phyloP scores from a whole-genome alignment of 352 stramenopile genomes.

The Pythium myriotylum region DNA sequence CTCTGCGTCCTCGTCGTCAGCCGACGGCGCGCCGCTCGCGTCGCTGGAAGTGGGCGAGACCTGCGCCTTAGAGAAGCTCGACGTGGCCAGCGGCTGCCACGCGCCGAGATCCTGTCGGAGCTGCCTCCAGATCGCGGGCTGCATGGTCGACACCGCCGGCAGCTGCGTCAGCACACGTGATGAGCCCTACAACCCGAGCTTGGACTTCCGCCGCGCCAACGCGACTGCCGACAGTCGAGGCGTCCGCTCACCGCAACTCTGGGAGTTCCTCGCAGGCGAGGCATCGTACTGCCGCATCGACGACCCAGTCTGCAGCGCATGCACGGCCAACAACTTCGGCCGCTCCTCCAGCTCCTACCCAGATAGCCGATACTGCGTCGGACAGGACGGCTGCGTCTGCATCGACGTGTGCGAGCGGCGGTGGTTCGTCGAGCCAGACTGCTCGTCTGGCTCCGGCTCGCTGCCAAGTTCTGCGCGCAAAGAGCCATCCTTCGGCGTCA shows the following conservation, averaged over 20 bases:
- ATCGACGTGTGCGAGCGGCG: slow-evolving; percentile 23
- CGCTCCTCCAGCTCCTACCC: not conserved
- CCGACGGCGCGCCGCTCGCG: not conserved
- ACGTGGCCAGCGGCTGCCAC: slow-evolving; percentile 1
- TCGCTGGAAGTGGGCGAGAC: not conserved
- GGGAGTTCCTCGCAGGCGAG: slow-evolving; percentile 25
- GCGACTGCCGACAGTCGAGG: slow-evolving; percentile 5
- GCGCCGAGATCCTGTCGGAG: not conserved
- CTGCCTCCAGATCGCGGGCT: slow-evolving; percentile 8
- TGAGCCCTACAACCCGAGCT: slow-evolving; percentile 14
- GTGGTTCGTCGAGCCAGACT: slow-evolving; percentile 10
- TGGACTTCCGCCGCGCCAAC: slow-evolving; percentile 23
- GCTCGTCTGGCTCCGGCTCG: slow-evolving; percentile 1
- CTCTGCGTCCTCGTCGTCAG: not conserved
- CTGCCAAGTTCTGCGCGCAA: too few relatives aligned
- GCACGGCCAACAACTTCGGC: slow-evolving; percentile 23
- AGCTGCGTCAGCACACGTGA: slow-evolving; percentile 1
- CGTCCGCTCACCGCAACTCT: slow-evolving; percentile 17
- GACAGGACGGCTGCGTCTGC: slow-evolving; percentile 18
- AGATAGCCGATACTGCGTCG: slow-evolving; percentile 24
- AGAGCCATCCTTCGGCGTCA: too few relatives aligned
- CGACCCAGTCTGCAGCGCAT: slow-evolving; percentile 25
- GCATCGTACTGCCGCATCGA: slow-evolving; percentile 20
- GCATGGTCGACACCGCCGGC: slow-evolving; percentile 5
- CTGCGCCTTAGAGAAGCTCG: slow-evolving; percentile 3